Conservation (phyloP, 768 basidiomycete genomes). For the Kwoniella shandongensis region DNA sequence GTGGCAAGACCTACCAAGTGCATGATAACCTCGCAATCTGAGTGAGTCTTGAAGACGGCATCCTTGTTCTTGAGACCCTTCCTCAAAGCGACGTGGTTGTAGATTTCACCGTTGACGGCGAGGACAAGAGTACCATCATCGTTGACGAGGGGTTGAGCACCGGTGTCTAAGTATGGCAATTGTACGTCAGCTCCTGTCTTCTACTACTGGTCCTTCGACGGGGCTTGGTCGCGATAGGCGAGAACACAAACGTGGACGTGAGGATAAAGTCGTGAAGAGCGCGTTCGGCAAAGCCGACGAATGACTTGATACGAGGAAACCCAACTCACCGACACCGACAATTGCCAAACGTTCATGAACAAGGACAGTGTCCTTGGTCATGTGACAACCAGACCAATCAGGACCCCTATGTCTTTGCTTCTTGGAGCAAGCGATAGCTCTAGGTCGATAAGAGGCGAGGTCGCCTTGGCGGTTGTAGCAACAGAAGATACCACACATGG, state of each 20-base stretch:
- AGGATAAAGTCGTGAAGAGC: too few species aligned
- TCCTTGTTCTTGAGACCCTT: slow-evolving; percentile 61
- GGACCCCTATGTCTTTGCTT: slow-evolving; percentile 90
- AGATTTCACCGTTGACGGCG: slow-evolving; percentile 97
- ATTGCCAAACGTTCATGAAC: slow-evolving; percentile 96
- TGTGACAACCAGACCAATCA: slow-evolving; percentile 96
- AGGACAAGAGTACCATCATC: slow-evolving; percentile 80
- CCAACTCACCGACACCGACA: slow-evolving; percentile 90
- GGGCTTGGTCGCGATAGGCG: too few species aligned
- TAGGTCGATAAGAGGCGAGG: slow-evolving; percentile 67
- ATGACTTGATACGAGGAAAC: background rate
- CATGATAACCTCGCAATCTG: slow-evolving; percentile 96
- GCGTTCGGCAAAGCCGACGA: too few species aligned
- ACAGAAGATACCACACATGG: slow-evolving; percentile 91
- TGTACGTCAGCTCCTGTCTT: background rate
- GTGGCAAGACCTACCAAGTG: slow-evolving; percentile 65
- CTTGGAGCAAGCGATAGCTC: slow-evolving; percentile 81
- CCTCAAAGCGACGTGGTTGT: slow-evolving; percentile 87
- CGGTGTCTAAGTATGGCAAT: slow-evolving; percentile 66
- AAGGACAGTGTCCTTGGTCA: slow-evolving; percentile 75
- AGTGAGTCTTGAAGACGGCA: slow-evolving; percentile 90
- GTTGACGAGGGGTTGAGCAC: slow-evolving; percentile 89
- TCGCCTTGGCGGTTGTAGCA: slow-evolving; percentile 72
- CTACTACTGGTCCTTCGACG: background rate
- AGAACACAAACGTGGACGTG: too few species aligned